Evolutionary conservation across 2,329 filamentous ascomycete genomes (phyloP).

Genomic region (Arthrobotrys iridis): DNA sequence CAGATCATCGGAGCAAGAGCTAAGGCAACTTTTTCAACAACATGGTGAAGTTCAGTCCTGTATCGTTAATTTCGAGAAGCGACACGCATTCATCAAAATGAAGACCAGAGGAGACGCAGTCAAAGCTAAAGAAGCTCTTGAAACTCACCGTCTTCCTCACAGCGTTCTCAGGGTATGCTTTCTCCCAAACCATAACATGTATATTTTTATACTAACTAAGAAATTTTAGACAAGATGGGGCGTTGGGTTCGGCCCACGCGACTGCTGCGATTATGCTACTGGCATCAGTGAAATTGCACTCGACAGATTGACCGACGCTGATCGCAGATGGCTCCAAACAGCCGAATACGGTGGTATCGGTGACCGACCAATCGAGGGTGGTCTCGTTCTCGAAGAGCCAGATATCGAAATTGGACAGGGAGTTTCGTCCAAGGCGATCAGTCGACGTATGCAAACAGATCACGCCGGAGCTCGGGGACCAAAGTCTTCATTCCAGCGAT

Average conservation of each 20-base stretch:
- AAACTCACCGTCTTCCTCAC: constrained; percentile 76
- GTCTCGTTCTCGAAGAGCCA: constrained; percentile 92
- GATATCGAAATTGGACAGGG: constrained; percentile 98
- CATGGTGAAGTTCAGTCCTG: constrained; percentile 94
- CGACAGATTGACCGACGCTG: constrained; percentile 89
- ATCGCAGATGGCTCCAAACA: constrained; percentile 95
- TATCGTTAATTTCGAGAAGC: constrained; percentile 97
- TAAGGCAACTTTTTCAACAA: constrained; percentile 80
- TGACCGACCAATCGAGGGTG: constrained; percentile 79
- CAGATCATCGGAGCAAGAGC: constrained; percentile 80
- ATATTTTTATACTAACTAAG: constrained; percentile 15
- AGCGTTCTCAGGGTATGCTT: constrained; percentile 75
- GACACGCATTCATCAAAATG: constrained; percentile 99
- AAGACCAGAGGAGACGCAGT: constrained; percentile 86
- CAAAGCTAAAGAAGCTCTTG: constrained; percentile 85
- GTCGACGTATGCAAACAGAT: constrained; percentile 68
- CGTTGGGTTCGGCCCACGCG: constrained; percentile 93
- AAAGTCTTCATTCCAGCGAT: constrained; percentile 64
- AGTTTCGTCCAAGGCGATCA: constrained; percentile 88
- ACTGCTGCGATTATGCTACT: constrained; percentile 94
- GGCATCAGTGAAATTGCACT: constrained; percentile 95
- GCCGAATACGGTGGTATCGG: constrained; percentile 94
- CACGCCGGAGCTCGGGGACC: constrained; percentile 73
- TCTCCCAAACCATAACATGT: background rate
- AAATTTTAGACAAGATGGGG: constrained; percentile 86